Conservation (phyloP, 441 rosid genomes). For the Corymbia citriodora region DNA sequence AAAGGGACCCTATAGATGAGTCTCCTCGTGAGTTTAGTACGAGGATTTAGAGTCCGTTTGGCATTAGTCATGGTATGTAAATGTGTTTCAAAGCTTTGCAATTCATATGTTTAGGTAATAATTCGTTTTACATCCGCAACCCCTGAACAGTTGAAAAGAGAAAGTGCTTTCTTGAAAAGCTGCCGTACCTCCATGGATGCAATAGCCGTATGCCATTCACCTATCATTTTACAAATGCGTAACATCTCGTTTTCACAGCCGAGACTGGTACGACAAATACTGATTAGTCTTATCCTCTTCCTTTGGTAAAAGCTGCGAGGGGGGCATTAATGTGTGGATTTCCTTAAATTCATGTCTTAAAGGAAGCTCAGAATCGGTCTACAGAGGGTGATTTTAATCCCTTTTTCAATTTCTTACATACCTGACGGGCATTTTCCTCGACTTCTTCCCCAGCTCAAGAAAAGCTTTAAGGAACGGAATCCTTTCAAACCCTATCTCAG, state of each 20-base stretch:
- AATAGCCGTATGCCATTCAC: not conserved
- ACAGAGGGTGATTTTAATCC: not conserved
- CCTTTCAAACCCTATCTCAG: not conserved
- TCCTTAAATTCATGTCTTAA: not conserved
- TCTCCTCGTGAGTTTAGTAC: not conserved
- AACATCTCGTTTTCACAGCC: not conserved
- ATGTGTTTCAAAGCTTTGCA: not conserved
- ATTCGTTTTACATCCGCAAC: not conserved
- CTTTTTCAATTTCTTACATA: not conserved
- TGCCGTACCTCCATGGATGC: not conserved
- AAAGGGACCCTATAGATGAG: not conserved
- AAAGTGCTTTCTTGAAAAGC: not conserved
- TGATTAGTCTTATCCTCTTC: not conserved
- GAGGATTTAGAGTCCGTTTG: not conserved
- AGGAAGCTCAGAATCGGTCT: not conserved
- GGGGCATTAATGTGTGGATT: too few species aligned
- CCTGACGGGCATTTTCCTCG: not conserved
- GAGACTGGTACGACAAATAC: not conserved
- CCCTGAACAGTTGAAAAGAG: not conserved
- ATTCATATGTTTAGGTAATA: not conserved
- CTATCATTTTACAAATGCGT: not conserved
- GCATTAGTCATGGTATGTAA: not conserved
- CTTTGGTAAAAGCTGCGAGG: not conserved
- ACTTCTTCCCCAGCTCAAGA: not conserved
- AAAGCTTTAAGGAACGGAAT: not conserved